Percentiles rank a stretch among this genome's conserved stretches.
Evolutionary conservation across 352 stramenopile species (phyloP).

Genomic region (Blastocystis sp.): DNA sequence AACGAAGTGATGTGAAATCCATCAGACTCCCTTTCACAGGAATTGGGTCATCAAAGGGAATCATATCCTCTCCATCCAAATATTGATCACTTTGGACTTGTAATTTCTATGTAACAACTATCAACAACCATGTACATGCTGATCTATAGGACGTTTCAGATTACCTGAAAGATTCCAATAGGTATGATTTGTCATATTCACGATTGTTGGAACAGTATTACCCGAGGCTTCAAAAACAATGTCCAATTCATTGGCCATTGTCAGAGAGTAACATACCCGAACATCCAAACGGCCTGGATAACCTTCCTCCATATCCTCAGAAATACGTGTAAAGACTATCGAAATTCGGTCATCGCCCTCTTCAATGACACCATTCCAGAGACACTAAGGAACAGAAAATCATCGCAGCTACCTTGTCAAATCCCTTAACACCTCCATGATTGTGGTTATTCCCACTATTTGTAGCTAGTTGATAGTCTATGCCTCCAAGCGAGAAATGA

Average conservation of each 20-base stretch:
- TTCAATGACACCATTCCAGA: constrained; percentile 23
- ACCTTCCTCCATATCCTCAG: constrained; percentile 63
- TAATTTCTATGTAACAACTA: not conserved
- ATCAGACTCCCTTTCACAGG: constrained; percentile 27
- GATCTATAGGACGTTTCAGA: constrained; percentile 28
- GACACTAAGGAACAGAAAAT: not conserved
- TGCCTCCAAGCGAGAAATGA: not conserved
- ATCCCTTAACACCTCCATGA: constrained; percentile 57
- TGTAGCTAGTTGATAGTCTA: constrained; percentile 5
- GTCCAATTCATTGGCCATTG: constrained; percentile 39
- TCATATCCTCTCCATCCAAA: constrained; percentile 59
- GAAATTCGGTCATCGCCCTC: constrained; percentile 15
- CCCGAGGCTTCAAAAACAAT: constrained; percentile 57
- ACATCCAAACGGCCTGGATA: constrained; percentile 64
- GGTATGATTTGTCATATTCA: constrained; percentile 66
- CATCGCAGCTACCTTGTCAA: not conserved
- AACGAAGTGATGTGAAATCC: constrained; percentile 16
- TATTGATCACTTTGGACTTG: constrained; percentile 17
- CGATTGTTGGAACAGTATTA: constrained; percentile 54
- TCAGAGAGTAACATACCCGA: constrained; percentile 22
- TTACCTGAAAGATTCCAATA: constrained; percentile 66
- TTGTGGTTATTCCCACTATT: constrained; percentile 60
- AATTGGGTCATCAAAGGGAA: constrained; percentile 29
- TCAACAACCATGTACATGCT: constrained; percentile 46
- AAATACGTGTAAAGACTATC: constrained; percentile 57